These are phyloP conservation scores for Wilcoxina mikolae DNA, from an alignment of 495 filamentous ascomycete species.

Conservation along the genomic window DNA sequence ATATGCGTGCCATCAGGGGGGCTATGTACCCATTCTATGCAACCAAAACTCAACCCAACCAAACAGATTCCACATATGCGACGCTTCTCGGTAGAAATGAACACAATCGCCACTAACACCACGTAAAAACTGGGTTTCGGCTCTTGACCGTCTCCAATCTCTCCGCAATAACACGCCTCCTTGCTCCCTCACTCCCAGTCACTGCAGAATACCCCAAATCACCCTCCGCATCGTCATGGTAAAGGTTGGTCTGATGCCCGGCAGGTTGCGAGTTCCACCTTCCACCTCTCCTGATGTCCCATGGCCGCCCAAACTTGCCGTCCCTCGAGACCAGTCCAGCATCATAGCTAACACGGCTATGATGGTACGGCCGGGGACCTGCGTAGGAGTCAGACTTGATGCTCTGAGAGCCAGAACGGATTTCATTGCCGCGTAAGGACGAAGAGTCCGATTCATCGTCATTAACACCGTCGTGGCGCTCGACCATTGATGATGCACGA, in stretches of 20 bases:
- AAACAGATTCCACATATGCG: no score
- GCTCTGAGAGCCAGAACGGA: not conserved
- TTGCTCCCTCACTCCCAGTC: conserved; percentile 77
- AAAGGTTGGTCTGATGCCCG: conserved; percentile 14
- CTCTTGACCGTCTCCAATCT: conserved; percentile 86
- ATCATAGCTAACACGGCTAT: conserved; percentile 21
- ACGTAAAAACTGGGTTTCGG: conserved; percentile 91
- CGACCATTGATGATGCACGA: not conserved
- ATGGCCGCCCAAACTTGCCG: not conserved
- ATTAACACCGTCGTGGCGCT: not conserved
- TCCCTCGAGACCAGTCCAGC: not conserved
- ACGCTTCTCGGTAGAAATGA: no score
- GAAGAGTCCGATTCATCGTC: not conserved
- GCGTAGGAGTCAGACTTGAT: not conserved
- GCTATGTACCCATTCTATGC: no score
- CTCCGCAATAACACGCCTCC: conserved; percentile 91
- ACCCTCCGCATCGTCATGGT: conserved; percentile 65
- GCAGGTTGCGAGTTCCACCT: not conserved
- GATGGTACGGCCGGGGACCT: conserved; percentile 7
- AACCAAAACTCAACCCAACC: no score
- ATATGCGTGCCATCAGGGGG: no score
- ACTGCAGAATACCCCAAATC: conserved; percentile 90
- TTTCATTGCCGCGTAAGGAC: not conserved
- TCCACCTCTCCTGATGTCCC: not conserved
- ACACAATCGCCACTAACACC: conserved; percentile 48